phyloP scores from a whole-genome alignment of 2,329 filamentous ascomycete species.

The Madurella mycetomatis region DNA sequence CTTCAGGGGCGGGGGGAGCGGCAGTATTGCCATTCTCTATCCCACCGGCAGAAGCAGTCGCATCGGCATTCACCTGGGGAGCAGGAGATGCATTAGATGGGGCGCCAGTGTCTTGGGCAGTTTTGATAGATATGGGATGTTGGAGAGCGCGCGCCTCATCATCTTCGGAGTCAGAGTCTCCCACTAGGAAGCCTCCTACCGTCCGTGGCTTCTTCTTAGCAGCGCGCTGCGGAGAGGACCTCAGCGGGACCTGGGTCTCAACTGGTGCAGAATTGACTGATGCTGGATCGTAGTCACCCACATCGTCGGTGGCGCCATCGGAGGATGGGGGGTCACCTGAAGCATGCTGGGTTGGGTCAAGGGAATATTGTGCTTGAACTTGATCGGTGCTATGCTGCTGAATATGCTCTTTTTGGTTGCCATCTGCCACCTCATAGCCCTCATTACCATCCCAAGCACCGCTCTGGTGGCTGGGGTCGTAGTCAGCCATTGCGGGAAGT shows the following conservation, averaged over 20 bases:
- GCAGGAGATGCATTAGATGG: constrained; percentile 33
- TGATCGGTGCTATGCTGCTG: constrained; percentile 53
- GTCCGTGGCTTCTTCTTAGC: constrained; percentile 59
- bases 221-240: constrained; percentile 35
- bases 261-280: constrained; percentile 42
- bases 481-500: constrained; percentile 27
- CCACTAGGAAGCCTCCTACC: constrained; percentile 56
- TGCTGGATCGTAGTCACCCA: constrained; percentile 55
- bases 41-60: constrained; percentile 24
- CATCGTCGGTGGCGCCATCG: constrained; percentile 47
- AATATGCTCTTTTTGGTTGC: constrained; percentile 48
- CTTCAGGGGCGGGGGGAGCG: constrained; percentile 23
- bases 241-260: constrained; percentile 29
- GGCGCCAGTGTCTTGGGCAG: constrained; percentile 24
- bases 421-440: constrained; percentile 52
- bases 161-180: constrained; percentile 57
- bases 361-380: constrained; percentile 43
- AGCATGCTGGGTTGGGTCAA: constrained; percentile 43
- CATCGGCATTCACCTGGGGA: constrained; percentile 22
- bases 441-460: constrained; percentile 49
- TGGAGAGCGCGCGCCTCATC: constrained; percentile 24
- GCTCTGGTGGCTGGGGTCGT: constrained; percentile 29
- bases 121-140: constrained; percentile 27
- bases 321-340: constrained; percentile 45
- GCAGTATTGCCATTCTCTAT: constrained; percentile 39